Conservation (phyloP, 495 filamentous ascomycete species). For the Cercophora newfieldiana region DNA sequence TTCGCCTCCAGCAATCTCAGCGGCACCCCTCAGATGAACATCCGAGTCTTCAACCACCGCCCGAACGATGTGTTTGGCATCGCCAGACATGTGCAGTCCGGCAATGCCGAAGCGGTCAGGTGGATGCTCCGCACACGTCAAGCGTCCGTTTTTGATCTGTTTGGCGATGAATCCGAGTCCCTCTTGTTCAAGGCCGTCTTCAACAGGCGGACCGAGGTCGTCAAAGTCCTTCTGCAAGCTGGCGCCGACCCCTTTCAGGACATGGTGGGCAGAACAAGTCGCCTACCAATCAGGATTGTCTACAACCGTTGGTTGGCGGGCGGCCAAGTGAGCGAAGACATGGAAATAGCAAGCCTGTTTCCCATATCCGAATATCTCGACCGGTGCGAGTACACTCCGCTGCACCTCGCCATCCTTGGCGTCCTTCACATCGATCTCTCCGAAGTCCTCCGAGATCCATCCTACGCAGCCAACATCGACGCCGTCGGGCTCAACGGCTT, state of each 20-base stretch:
- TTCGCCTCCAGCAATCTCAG: background rate
- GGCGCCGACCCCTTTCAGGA: background rate
- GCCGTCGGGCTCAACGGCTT: background rate
- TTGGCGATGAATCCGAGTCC: background rate
- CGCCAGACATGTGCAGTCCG: background rate
- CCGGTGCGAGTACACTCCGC: background rate
- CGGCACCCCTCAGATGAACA: background rate
- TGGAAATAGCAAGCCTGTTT: background rate
- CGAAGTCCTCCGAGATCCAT: background rate
- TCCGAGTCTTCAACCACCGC: background rate
- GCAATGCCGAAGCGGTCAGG: background rate
- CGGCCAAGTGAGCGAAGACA: no score
- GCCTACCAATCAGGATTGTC: background rate
- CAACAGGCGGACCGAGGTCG: background rate
- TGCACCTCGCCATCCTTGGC: background rate
- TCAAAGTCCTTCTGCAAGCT: background rate
- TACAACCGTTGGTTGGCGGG: no score
- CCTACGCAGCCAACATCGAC: background rate
- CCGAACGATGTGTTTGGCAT: background rate
- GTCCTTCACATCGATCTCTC: background rate
- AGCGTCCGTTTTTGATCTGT: background rate
- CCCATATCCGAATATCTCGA: background rate
- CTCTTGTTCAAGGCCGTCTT: background rate
- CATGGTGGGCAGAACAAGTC: background rate
- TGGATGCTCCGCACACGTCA: background rate